phyloP scores from a whole-genome alignment of 2,329 filamentous ascomycete genomes.

The Epichloe scottii region DNA sequence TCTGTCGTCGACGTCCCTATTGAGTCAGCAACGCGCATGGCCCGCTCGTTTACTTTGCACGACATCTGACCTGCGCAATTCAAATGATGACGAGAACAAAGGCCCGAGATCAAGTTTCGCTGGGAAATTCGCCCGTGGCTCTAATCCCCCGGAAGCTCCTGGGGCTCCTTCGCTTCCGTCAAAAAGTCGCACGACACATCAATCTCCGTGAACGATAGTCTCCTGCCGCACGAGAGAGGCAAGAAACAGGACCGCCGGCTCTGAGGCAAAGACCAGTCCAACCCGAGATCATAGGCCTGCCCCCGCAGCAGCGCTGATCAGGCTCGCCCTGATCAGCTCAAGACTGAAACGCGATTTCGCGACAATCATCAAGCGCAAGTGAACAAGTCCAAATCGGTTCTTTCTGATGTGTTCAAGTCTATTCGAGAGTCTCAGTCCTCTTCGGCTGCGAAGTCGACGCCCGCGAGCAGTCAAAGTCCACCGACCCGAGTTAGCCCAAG shows the following conservation, averaged over 20 bases:
- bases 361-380: conserved; percentile 5
- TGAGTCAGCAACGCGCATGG: not conserved
- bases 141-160: conserved; percentile 10
- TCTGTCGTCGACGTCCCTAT: conserved; percentile 12
- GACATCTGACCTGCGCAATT: conserved; percentile 7
- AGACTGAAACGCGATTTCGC: not conserved
- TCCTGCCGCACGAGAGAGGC: conserved; percentile 29
- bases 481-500: not conserved
- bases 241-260: not conserved
- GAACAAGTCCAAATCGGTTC: conserved; percentile 15
- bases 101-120: conserved; percentile 13
- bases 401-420: conserved; percentile 22
- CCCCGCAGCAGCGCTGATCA: not conserved
- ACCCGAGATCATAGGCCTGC: not conserved
- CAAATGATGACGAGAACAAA: conserved; percentile 10
- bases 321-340: not conserved
- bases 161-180: conserved; percentile 10
- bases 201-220: conserved; percentile 8
- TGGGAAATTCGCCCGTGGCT: conserved; percentile 12
- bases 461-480: conserved; percentile 6
- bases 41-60: not conserved
- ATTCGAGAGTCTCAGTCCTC: conserved; percentile 14
- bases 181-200: not conserved
- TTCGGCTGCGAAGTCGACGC: conserved; percentile 15
- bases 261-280: not conserved